Evolutionary conservation across 768 basidiomycete species (phyloP), one percentile per base, ranked within the genome.

Genomic region (Coprinopsis sp.): DNA sequence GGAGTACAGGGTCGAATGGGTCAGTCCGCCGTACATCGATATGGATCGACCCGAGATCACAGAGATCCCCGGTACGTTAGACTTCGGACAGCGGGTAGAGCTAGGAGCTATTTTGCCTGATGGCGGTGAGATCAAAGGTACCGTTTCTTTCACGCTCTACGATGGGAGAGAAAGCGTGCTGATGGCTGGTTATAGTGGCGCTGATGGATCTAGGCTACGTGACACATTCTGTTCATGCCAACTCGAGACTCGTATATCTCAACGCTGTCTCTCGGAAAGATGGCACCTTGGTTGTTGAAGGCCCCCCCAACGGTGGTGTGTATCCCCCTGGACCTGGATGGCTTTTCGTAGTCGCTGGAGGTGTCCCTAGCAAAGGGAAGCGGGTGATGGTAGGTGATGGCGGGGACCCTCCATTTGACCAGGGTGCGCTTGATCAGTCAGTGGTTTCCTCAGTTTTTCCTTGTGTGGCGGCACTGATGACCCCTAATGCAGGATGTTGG

Each of bases 1-100:
- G 14, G 90, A 95, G 62, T 95, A 94, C 61, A 74, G 91, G 40
- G 86, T 91, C 25, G 93, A 96, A 60, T 82, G 84, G 76, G 72
- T 95, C 53, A 74, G 73, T 44, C 94, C 95, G 0, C 84, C 87
- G 22, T 98, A 95, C 59, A 81, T 88, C 79, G 60, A 64, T 21
- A 64, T 64, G 54, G 58, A 72, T 11, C 75, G 91, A 27, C 92
- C 87, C 4, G 58, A 64, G 38, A 71, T 84, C 27, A 34, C 59
- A 4, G 54, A 51, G 16, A 49, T 55, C 11, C 62, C 75, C 1
- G 55, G 59, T 24, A 60, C 55, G 28, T 55, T 87, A 13, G 56
- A 60, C 5, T 79, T 78, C 60, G 70, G 73, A 49, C 54, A 77
- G 55, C 65, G 58, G 24, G 69, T 74, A 44, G 55, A 72, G 50